Evolutionary conservation across 2,329 filamentous ascomycete genomes (phyloP), one percentile per base, ranked within the genome.

Genomic region (Corniculantispora saksenae): DNA sequence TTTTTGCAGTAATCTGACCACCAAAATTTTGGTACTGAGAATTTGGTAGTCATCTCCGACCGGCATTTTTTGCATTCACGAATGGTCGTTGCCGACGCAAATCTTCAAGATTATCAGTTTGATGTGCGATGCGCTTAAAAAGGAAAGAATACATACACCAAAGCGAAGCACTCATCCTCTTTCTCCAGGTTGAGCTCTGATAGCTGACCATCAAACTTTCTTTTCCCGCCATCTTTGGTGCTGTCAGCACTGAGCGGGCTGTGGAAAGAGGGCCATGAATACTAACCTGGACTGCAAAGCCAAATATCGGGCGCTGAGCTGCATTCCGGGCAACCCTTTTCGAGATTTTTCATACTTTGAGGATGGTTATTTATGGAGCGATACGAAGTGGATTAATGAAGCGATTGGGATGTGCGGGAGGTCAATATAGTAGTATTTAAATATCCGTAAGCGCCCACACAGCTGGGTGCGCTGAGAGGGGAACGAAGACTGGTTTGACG

Each of bases 1-100:
- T 19, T 58, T 63, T 48, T 66, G 58, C 43, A 63, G n/a, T 60
- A 63, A 0, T 38, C 8, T 19, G 23, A n/a, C 64, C 64, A 68
- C 67, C 67, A 68, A 21, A 63, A 17, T 0, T 43, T 27, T 2
- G 67, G 67, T 0, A 67, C 58, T 5, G 13, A 38, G 38, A 68
- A 67, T 12, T 19, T 29, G 6, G 17, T 19, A 1, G 66, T 25
- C 12, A 68, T 25, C 1, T 53, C 29, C 12, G 2, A 1, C 38
- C 47, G 57, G 32, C 67, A 67, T 1, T 5, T 6, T 12, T 19
- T 9, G 43, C 66, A 67, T 8, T 63, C 6, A 21, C 23, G 13
- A 13, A 55, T 56, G 1, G 4, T 23, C 12, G 47, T 59, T 15
- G 63, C 63, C 0, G 32, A 1, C 2, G n/a, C 38, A 25, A 61